Evolutionary conservation across 2,329 filamentous ascomycete genomes (phyloP).

Genomic region (Cryphonectria carpinicola): DNA sequence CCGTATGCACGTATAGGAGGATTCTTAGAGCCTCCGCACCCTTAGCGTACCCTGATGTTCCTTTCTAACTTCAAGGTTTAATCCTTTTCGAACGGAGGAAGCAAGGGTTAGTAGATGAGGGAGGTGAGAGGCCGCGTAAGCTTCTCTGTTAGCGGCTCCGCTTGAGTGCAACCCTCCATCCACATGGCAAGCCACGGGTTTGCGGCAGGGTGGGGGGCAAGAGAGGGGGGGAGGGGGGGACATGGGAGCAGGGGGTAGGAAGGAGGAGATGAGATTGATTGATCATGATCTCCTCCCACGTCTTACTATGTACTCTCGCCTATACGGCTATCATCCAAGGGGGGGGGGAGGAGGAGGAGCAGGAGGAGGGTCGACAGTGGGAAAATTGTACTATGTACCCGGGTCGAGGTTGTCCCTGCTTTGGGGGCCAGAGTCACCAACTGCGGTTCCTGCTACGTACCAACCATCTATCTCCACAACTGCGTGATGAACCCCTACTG

Average conservation of each 20-base stretch:
- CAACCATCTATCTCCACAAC: no score
- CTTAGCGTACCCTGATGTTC: neutral
- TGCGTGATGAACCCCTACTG: no score
- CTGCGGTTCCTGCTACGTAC: no score
- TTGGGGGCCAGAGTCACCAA: no score
- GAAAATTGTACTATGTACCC: no score
- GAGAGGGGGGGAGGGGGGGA: constrained; percentile 14
- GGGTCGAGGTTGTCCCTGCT: no score
- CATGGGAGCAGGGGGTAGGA: neutral
- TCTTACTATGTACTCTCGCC: no score
- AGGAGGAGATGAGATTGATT: constrained; percentile 4
- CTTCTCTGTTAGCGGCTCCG: constrained; percentile 29
- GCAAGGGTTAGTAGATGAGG: constrained; percentile 6
- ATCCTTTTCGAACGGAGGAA: neutral
- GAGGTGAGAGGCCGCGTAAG: constrained; percentile 29
- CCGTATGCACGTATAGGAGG: neutral
- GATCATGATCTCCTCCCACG: constrained; percentile 14
- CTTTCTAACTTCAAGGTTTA: neutral
- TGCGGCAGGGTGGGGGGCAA: neutral
- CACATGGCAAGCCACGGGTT: constrained; percentile 26
- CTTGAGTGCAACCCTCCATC: constrained; percentile 23
- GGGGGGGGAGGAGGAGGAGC: no score
- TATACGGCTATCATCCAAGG: no score
- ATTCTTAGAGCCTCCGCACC: neutral
- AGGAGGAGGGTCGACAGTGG: no score